Evolutionary conservation across 805 yeast species (phyloP).

Genomic region (Komagataella phaffii): DNA sequence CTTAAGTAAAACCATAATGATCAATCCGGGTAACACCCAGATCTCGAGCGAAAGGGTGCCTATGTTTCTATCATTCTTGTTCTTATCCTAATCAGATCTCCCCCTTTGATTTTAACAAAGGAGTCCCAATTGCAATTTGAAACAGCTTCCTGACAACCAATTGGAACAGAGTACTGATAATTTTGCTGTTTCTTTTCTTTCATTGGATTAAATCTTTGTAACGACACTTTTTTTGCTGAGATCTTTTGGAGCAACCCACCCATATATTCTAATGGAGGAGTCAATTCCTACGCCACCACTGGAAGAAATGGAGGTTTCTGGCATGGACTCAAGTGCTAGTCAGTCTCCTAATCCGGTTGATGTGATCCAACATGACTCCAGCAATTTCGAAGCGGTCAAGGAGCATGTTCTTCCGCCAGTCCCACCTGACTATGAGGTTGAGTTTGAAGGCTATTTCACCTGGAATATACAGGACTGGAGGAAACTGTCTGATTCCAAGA

Average conservation of each 20-base stretch:
- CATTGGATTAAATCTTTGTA: neutral
- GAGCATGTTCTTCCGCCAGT: constrained; percentile 10
- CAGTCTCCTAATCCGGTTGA: neutral
- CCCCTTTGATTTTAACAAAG: neutral
- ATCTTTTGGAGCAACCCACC: neutral
- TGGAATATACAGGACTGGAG: constrained; percentile 24
- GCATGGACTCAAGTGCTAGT: neutral
- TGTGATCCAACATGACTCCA: constrained; percentile 1
- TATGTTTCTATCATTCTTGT: neutral
- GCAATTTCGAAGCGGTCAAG: constrained; percentile 1
- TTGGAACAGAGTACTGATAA: neutral
- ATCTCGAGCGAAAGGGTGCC: neutral
- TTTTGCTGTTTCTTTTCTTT: neutral
- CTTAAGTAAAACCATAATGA: neutral
- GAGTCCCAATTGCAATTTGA: neutral
- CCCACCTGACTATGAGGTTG: constrained; percentile 18
- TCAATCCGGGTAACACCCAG: neutral
- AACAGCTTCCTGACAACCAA: neutral
- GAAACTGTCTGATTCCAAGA: constrained; percentile 17
- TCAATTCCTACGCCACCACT: neutral
- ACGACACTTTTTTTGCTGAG: neutral
- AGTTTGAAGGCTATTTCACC: constrained; percentile 18
- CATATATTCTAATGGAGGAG: neutral
- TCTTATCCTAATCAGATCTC: neutral
- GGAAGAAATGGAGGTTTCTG: neutral